Evolutionary conservation across 1,284 basidiomycete genomes (phyloP).

Genomic region (Mycena citricolor): DNA sequence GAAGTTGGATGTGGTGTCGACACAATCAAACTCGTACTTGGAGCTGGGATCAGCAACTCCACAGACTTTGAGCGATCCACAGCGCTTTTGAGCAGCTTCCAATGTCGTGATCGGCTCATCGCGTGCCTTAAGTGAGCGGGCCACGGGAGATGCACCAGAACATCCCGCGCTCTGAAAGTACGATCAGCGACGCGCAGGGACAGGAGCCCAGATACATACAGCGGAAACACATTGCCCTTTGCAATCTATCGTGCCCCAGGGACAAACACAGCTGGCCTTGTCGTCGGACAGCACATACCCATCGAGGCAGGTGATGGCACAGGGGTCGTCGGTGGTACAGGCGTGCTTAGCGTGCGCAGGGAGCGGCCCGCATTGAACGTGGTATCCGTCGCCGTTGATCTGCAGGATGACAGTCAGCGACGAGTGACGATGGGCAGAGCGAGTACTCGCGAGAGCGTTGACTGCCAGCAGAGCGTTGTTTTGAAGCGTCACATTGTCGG

Average conservation of each 20-base stretch:
- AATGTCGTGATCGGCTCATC: slow-evolving; percentile 12
- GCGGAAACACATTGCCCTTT: slow-evolving; percentile 16
- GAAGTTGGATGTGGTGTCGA: slow-evolving; percentile 14
- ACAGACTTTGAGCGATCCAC: slow-evolving; percentile 18
- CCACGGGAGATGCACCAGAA: slow-evolving; percentile 12
- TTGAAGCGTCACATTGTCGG: not conserved
- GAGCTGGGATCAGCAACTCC: slow-evolving; percentile 16
- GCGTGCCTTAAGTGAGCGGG: slow-evolving; percentile 23
- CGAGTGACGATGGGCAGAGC: too few relatives aligned
- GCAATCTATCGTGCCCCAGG: slow-evolving; percentile 11
- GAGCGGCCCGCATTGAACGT: not conserved
- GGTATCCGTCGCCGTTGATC: too few relatives aligned
- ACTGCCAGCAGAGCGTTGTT: not conserved
- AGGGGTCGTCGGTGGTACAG: slow-evolving; percentile 6
- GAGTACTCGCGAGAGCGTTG: slow-evolving; percentile 4
- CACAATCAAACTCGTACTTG: slow-evolving; percentile 21
- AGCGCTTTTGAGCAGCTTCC: slow-evolving; percentile 14
- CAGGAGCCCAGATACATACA: slow-evolving; percentile 9
- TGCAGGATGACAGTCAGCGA: too few relatives aligned
- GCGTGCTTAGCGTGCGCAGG: slow-evolving; percentile 6
- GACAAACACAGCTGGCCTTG: slow-evolving; percentile 18
- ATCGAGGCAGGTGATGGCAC: slow-evolving; percentile 1
- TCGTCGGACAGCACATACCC: slow-evolving; percentile 2
- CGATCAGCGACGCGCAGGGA: not conserved
- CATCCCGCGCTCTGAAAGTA: slow-evolving; percentile 6